These are phyloP conservation scores for Nicotiana undulata DNA, from an alignment of 257 asterid species.

Conservation along the genomic window DNA sequence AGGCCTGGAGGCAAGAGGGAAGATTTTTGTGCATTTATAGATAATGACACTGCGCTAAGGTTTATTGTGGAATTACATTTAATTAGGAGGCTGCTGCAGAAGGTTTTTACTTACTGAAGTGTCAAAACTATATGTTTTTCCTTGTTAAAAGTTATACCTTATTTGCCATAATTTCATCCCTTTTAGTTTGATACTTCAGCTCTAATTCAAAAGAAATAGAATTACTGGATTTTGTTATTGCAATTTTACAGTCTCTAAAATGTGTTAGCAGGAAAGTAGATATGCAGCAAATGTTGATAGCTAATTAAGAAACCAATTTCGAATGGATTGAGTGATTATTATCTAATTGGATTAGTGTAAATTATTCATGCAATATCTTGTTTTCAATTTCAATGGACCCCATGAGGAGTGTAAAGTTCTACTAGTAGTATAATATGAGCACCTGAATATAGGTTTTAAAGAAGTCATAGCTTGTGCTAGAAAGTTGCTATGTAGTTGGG, in stretches of 20 bases:
- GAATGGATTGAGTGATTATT: neutral
- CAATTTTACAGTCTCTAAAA: neutral
- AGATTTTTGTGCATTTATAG: no score
- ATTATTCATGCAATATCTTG: neutral
- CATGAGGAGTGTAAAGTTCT: neutral
- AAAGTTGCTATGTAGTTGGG: neutral
- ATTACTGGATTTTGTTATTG: neutral
- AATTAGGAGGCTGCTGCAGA: neutral
- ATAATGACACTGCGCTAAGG: no score
- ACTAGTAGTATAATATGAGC: neutral
- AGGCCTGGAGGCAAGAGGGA: neutral
- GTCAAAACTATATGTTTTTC: neutral
- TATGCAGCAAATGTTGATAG: neutral
- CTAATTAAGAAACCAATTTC: neutral
- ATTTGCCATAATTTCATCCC: neutral
- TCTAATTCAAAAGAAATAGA: no score
- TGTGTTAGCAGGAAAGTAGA: neutral
- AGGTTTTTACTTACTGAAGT: neutral
- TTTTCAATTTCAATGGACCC: neutral
- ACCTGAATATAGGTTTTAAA: neutral
- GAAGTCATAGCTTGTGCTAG: neutral
- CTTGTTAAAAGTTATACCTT: neutral
- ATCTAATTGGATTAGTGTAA: neutral
- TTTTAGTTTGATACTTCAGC: neutral
- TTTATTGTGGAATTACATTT: neutral